Base-by-base conservation (phyloP, 208 protist genomes). In the Acanthamoeba royreba region DNA sequence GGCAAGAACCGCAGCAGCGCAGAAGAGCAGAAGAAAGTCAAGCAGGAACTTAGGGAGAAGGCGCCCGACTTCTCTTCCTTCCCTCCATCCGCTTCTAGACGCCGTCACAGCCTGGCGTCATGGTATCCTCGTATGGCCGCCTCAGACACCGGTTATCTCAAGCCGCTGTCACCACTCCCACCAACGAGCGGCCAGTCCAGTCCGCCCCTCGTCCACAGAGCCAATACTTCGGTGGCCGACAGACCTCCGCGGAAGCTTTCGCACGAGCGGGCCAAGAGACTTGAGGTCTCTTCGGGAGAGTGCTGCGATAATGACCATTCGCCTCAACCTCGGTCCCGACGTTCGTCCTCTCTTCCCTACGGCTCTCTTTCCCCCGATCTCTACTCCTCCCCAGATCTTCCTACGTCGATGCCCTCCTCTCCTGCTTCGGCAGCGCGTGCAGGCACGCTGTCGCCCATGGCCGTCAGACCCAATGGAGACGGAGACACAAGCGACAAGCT, bases 21-120 rank as follows among this genome's bases (percentile, higher is more conserved):
- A 4, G 74, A 86, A 46, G 74, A 86, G 74, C 74, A 86, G 74
- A n/a, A 19, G 11, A 86, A 53, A 46, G 22, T 86, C 11, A 86
- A 86, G 74, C 42, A 86, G 43, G 74, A 86, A 31, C 74, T 86
- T 33, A 86, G 55, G 74, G 74, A 86, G 43, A 86, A 86, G 74
- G 74, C 74, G 28, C 74, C 74, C n/a, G 74, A 86, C 74, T 86
- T 86, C n/a, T 17, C 33, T 46, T n/a, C 11, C 43, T 40, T 86
- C 28, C 74, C 74, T 28, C 22, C 69, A 1, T 79, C 31, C 28
- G 42, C 72, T 28, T 40, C 43, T 13, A 19, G 74, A 9, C 74
- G 74, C 15, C 74, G 74, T 15, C 74, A 86, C 74, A 86, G 74
- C 74, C 45, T 86, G 43, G 74, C 74, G 9, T 86, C 74, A 46